Conservation (phyloP, 805 yeast genomes). For the Pachysolen tannophilus region DNA sequence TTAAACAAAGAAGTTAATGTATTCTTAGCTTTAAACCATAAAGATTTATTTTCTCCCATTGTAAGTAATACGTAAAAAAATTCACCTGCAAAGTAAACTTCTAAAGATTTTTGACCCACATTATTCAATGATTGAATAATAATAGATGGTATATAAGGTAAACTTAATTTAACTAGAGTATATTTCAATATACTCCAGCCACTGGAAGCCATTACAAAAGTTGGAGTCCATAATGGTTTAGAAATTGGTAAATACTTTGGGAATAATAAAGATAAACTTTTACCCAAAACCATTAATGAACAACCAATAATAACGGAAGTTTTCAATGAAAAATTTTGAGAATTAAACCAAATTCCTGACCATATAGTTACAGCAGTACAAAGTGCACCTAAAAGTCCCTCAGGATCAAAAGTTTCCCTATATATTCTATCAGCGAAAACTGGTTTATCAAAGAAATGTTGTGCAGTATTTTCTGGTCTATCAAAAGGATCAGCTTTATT, state of each 20-base stretch:
- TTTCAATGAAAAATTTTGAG: constrained; percentile 12
- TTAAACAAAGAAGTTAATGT: no score
- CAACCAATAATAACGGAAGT: constrained; percentile 18
- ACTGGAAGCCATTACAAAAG: constrained; percentile 21
- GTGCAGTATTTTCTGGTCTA: constrained; percentile 19
- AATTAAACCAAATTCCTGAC: constrained; percentile 24
- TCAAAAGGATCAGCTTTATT: constrained; percentile 19
- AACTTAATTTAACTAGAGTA: constrained; percentile 12
- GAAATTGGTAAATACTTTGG: constrained; percentile 24
- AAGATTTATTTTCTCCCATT: no score
- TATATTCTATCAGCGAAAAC: constrained; percentile 17
- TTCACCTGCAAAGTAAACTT: constrained; percentile 20
- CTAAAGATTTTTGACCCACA: constrained; percentile 22
- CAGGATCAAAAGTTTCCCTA: constrained; percentile 24
- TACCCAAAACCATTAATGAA: constrained; percentile 18
- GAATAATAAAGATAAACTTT: constrained; percentile 16
- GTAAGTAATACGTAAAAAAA: no score
- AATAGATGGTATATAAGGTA: constrained; percentile 19
- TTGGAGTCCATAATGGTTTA: constrained; percentile 28
- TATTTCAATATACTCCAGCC: constrained; percentile 24
- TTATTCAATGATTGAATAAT: constrained; percentile 12
- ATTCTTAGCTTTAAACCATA: no score
- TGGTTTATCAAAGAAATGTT: constrained; percentile 20
- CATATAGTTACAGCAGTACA: constrained; percentile 27
- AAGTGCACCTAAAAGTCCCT: constrained; percentile 26